Evolutionary conservation across 306 rosid genomes (phyloP), one percentile per base, ranked within the genome.

Genomic region (Trifolium dubium): DNA sequence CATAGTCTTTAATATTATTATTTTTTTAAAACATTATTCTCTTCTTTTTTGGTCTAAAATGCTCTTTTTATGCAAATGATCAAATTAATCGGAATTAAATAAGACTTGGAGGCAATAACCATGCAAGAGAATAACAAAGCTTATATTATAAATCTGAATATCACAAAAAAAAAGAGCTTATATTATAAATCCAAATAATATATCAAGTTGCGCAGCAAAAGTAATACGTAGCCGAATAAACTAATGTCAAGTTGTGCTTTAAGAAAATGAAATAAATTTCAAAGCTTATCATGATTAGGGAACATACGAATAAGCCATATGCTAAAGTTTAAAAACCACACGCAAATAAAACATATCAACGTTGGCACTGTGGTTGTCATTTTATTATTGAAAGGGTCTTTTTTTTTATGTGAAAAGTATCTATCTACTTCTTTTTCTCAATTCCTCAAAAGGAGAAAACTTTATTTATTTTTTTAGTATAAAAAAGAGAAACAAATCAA

Each of bases 331-430:
- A 60, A 76, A 74, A 1, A 12, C 50, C 71, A 73, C 71, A 67
- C 55, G 79, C 71, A 73, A 67, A 67, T 58, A 73, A 55, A 53
- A 61, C 28, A 55, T 64, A 66, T 79, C 69, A 46, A 79, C 75
- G 74, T 73, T 73, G 75, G 64, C 56, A 15, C 44, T 2, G 14
- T 2, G 74, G 28, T 10, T 72, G 61, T 65, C 64, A 30, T 39
- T 34, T 63, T 69, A 17, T 56, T 58, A 67, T 69, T 55, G 18
- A 46, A 8, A 6, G 2, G 5, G 0, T 10, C 50, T 56, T 11
- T 63, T 23, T 23, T 60, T 37, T 1, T 60, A 31, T 30, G 9
- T 49, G 12, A 41, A 31, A 40, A 32, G 69, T 72, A 32, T 46
- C 34, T 72, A 32, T 46, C 34, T 46, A 47, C 41, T 73, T 49